Conservation (phyloP, 441 rosid genomes). For the Cnidoscolus chayamansa region DNA sequence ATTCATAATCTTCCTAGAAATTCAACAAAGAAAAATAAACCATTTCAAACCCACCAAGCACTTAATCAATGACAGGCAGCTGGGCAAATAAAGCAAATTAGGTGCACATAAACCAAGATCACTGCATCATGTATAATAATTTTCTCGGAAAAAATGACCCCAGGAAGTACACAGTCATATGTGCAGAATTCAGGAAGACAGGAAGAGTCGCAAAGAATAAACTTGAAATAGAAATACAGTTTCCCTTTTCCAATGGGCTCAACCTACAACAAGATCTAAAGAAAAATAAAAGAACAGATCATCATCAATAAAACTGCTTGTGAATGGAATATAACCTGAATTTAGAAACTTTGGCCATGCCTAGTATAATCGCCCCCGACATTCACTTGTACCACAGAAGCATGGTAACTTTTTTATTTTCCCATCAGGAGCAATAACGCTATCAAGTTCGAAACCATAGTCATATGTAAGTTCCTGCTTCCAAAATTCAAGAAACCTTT, state of each 20-base stretch:
- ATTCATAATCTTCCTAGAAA: background rate
- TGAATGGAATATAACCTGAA: background rate
- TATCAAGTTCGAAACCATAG: slow-evolving; percentile 68
- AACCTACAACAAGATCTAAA: background rate
- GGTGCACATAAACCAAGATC: background rate
- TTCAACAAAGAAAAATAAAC: background rate
- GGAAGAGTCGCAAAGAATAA: background rate
- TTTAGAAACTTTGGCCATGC: background rate
- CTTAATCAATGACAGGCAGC: background rate
- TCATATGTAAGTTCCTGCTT: slow-evolving; percentile 73
- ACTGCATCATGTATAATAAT: background rate
- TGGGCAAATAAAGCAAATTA: background rate
- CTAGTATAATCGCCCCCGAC: slow-evolving; percentile 66
- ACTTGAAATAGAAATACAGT: background rate
- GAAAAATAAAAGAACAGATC: background rate
- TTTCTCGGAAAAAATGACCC: background rate
- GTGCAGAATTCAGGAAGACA: background rate
- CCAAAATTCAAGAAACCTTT: slow-evolving; percentile 6
- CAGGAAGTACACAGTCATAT: background rate
- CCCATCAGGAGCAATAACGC: slow-evolving; percentile 74
- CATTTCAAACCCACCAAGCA: background rate
- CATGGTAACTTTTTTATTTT: slow-evolving; percentile 55
- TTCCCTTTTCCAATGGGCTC: background rate
- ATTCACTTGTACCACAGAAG: slow-evolving; percentile 65
- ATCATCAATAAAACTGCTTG: background rate